These are phyloP conservation scores for Colletotrichum sp. DNA, from an alignment of 2,329 filamentous ascomycete species.

Conservation along the genomic window DNA sequence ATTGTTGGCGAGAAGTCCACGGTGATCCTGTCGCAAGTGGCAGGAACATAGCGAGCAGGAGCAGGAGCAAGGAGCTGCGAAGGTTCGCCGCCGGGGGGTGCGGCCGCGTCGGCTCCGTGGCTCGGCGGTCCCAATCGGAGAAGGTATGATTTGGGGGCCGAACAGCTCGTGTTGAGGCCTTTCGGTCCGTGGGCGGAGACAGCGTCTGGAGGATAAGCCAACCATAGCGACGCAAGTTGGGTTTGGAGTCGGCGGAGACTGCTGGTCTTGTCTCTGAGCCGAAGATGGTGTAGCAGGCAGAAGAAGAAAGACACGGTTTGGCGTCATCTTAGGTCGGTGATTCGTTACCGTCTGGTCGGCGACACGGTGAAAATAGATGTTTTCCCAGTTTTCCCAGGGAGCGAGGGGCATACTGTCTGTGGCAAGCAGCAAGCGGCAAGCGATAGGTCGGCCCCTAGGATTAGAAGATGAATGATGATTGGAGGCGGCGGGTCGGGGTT, in stretches of 20 bases:
- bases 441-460: not conserved
- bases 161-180: not conserved
- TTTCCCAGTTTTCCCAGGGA: not conserved
- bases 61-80: not conserved
- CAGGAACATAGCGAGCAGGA: not conserved
- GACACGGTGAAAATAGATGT: conserved; percentile 9
- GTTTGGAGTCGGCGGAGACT: not conserved
- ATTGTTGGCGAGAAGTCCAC: not conserved
- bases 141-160: not conserved
- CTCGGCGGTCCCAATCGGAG: not conserved
- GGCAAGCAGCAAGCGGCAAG: not conserved
- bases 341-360: conserved; percentile 37
- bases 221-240: not conserved
- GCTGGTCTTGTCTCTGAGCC: not conserved
- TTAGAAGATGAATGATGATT: not conserved
- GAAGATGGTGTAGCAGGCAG: not conserved
- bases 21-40: not conserved
- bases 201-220: not conserved
- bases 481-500: not conserved
- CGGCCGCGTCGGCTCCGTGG: conserved; percentile 16
- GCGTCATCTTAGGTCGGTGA: conserved; percentile 21
- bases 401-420: not conserved
- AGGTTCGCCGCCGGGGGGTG: not conserved
- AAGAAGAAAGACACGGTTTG: not conserved
- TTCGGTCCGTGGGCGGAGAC: not conserved